A percentile compares a stretch with the other conserved stretches of the same genome.
Conservation (phyloP, 202 grass and related monocot genomes). For the Zizania palustris region DNA sequence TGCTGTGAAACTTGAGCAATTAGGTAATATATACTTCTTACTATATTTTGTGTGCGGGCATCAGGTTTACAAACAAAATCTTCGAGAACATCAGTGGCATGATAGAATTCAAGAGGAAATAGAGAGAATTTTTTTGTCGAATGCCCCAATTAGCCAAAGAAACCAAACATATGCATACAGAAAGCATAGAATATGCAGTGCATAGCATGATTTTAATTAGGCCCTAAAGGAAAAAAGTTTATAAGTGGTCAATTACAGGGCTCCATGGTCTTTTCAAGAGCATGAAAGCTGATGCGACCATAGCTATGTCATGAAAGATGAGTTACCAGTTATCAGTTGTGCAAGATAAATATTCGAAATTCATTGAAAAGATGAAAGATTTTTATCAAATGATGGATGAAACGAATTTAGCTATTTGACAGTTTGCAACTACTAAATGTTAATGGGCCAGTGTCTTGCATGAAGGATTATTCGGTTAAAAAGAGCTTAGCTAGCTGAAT, state of each 20-base stretch:
- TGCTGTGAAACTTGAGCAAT: not conserved
- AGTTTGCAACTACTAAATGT: constrained; percentile 5
- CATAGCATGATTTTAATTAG: not conserved
- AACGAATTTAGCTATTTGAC: constrained; percentile 16
- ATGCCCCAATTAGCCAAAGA: not conserved
- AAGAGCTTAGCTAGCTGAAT: constrained; percentile 24
- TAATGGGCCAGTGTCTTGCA: not conserved
- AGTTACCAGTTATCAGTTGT: not conserved
- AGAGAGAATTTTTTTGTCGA: not conserved
- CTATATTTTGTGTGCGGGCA: not conserved
- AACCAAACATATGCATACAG: not conserved
- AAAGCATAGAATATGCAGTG: not conserved
- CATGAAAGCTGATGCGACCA: not conserved
- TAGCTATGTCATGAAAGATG: not conserved
- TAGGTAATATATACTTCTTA: constrained; percentile 10
- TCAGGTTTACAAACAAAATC: not conserved
- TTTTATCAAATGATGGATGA: not conserved
- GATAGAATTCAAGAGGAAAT: constrained; percentile 5
- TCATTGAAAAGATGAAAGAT: constrained; percentile 8
- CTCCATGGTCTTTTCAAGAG: not conserved
- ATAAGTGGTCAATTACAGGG: not conserved
- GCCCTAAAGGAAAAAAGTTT: not conserved
- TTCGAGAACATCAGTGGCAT: not conserved
- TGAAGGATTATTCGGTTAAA: constrained; percentile 14
- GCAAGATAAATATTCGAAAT: constrained; percentile 13